Conservation (phyloP, 163 green algal genomes). For the Trebouxia gelatinosa region DNA sequence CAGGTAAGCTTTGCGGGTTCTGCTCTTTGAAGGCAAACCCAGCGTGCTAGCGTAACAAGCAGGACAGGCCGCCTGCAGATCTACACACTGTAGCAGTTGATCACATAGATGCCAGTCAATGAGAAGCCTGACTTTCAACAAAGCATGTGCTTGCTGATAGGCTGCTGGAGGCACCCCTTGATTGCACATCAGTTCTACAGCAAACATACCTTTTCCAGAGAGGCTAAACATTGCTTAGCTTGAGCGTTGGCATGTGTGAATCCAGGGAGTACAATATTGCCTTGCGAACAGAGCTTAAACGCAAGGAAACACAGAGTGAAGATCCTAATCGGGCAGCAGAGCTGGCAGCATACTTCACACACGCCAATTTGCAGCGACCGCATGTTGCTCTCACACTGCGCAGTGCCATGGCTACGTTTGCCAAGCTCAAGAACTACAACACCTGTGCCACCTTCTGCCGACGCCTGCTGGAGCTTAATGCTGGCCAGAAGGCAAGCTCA, state of each 20-base stretch:
- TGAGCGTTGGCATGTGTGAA: too few relatives aligned
- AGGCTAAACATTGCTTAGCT: neutral
- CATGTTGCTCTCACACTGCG: slow-evolving; percentile 89
- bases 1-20: slow-evolving; percentile 38
- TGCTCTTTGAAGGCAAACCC: too few relatives aligned
- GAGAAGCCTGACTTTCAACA: neutral
- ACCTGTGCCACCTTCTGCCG: slow-evolving; percentile 90
- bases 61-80: too few relatives aligned
- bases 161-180: too few relatives aligned
- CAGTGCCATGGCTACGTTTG: slow-evolving; percentile 92
- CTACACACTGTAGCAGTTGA: too few relatives aligned
- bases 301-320: slow-evolving; percentile 75
- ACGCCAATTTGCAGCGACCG: slow-evolving; percentile 92
- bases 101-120: too few relatives aligned
- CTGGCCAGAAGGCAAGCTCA: slow-evolving; percentile 72
- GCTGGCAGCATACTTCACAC: slow-evolving; percentile 99
- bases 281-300: slow-evolving; percentile 84
- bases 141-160: neutral
- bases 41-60: too few relatives aligned
- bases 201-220: too few relatives aligned
- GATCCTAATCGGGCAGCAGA: slow-evolving; percentile 76
- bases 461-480: slow-evolving; percentile 93
- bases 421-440: slow-evolving; percentile 94
- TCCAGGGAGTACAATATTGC: slow-evolving; percentile 93
- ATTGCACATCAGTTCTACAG: too few relatives aligned